These are phyloP conservation scores for Tetraselmis striata DNA, from an alignment of 139 green algal species.

Conservation along the genomic window DNA sequence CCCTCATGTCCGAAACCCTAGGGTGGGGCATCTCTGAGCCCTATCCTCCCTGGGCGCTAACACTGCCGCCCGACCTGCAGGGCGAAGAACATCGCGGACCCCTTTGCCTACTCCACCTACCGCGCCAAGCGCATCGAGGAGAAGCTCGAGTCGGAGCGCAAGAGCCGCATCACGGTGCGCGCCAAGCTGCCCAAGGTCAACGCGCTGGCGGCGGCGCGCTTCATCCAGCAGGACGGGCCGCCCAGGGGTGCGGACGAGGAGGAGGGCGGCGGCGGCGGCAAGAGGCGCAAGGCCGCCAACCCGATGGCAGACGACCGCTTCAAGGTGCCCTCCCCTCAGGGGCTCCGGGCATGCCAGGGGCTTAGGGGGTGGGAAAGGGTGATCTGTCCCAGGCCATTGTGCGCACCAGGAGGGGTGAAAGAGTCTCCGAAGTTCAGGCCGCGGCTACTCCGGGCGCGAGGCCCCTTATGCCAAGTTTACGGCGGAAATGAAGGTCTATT, in stretches of 20 bases:
- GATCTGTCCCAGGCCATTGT: too few species aligned
- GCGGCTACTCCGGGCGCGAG: too few species aligned
- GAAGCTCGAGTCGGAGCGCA: constrained; percentile 83
- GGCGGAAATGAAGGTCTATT: too few species aligned
- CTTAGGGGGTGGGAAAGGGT: not conserved
- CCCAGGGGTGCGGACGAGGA: not conserved
- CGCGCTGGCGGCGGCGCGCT: not conserved
- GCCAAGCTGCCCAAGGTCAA: constrained; percentile 78
- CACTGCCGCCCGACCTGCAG: too few species aligned
- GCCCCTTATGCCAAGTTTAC: too few species aligned
- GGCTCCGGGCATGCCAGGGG: not conserved
- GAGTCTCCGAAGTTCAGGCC: too few species aligned
- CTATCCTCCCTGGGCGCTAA: too few species aligned
- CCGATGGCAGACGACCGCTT: constrained; percentile 58
- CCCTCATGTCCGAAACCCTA: constrained; percentile 16
- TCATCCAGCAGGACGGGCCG: not conserved
- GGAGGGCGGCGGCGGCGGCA: constrained; percentile 18
- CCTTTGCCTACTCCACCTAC: constrained; percentile 88
- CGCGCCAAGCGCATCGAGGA: constrained; percentile 67
- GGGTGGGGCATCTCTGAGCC: too few species aligned
- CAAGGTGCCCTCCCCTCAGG: constrained; percentile 3
- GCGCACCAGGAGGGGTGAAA: too few species aligned
- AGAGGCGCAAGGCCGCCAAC: constrained; percentile 21
- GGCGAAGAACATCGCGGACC: constrained; percentile 40
- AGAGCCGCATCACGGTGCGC: constrained; percentile 68